Conservation (phyloP, 345 rosid species). For the Eucalyptus regnans region DNA sequence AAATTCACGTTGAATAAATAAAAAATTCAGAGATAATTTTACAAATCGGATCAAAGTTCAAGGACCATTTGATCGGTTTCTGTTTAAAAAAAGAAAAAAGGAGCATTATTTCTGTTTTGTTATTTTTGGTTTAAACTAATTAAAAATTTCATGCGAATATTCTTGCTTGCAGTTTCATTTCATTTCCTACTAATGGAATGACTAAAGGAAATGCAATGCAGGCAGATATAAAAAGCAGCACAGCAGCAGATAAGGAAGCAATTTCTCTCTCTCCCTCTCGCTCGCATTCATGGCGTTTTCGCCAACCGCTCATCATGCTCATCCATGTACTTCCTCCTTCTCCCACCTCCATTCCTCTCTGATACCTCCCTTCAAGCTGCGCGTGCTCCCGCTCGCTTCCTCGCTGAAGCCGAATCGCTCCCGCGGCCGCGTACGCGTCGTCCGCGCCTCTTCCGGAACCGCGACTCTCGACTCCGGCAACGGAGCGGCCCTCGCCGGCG, state of each 20-base stretch:
- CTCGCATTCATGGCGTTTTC: neutral
- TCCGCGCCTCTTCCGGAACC: constrained; percentile 4
- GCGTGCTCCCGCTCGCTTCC: neutral
- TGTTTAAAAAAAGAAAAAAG: neutral
- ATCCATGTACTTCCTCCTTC: neutral
- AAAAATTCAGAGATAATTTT: fast-evolving
- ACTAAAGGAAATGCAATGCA: neutral
- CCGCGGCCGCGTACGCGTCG: neutral
- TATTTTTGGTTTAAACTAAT: neutral
- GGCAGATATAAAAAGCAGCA: neutral
- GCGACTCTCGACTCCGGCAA: constrained; percentile 32
- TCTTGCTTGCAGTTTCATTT: neutral
- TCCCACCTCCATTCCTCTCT: neutral
- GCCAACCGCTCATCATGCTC: neutral
- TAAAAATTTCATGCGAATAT: neutral
- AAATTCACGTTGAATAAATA: fast-evolving
- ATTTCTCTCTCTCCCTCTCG: neutral
- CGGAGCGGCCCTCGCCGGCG: constrained; percentile 22
- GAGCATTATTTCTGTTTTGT: neutral
- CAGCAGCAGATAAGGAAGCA: neutral
- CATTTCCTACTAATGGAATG: neutral
- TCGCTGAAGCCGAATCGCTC: neutral
- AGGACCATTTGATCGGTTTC: fast-evolving
- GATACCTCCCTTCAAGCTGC: constrained; percentile 4
- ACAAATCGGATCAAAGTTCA: fast-evolving